A percentile compares a stretch with the other conserved stretches of the same genome.
These are phyloP conservation scores for Pleurotus tuoliensis DNA, from an alignment of 768 basidiomycete species.

Conservation along the genomic window DNA sequence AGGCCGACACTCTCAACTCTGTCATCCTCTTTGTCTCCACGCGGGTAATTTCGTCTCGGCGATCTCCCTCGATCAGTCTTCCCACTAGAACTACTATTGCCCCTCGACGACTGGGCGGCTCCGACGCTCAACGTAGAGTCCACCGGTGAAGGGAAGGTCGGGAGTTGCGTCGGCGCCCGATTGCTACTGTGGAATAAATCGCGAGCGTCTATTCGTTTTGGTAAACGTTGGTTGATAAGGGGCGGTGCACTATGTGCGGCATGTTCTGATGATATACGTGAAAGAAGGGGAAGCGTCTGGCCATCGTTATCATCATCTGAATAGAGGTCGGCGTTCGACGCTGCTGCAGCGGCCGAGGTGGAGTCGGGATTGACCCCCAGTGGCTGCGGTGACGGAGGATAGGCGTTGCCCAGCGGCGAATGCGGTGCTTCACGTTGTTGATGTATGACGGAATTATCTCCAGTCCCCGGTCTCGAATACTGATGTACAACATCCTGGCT, in stretches of 20 bases:
- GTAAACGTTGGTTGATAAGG: conserved; percentile 31
- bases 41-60: conserved; percentile 40
- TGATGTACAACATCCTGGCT: conserved; percentile 70
- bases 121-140: conserved; percentile 33
- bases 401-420: conserved; percentile 21
- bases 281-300: conserved; percentile 30
- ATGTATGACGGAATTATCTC: conserved; percentile 41
- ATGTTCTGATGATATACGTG: conserved; percentile 26
- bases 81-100: conserved; percentile 16
- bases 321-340: conserved; percentile 9
- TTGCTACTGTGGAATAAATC: conserved; percentile 29
- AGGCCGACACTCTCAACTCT: conserved; percentile 58
- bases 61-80: conserved; percentile 27
- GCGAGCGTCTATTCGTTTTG: conserved; percentile 29
- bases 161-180: conserved; percentile 13
- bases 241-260: conserved; percentile 45
- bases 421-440: conserved; percentile 41
- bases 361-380: conserved; percentile 13
- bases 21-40: conserved; percentile 49
- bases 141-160: conserved; percentile 51
- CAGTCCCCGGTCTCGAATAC: conserved; percentile 58
- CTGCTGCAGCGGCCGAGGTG: neutral
- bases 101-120: conserved; percentile 36
- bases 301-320: conserved; percentile 1
- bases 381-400: conserved; percentile 18